Evolutionary conservation across 2,329 filamentous ascomycete genomes (phyloP).

Genomic region (Penicillium sp.): DNA sequence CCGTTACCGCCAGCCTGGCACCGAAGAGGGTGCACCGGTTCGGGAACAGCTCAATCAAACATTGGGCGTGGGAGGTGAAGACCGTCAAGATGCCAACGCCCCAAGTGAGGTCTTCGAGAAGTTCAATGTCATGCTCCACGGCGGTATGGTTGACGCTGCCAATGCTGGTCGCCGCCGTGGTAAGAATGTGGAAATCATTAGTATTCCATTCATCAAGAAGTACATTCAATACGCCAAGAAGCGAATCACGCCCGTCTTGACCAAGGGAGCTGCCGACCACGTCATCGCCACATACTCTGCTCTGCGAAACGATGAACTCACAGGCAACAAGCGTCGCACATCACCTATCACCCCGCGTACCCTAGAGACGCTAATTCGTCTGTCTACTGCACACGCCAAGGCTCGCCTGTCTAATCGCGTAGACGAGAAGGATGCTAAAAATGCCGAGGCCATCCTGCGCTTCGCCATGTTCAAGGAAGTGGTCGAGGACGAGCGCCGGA

Average conservation of each 20-base stretch:
- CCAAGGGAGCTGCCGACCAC: conserved; percentile 81
- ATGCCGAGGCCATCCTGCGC: conserved; percentile 79
- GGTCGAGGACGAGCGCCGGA: conserved; percentile 64
- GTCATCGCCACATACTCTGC: conserved; percentile 87
- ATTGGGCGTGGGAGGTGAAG: conserved; percentile 76
- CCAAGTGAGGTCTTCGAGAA: conserved; percentile 91
- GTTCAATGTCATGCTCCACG: conserved; percentile 90
- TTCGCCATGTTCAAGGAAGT: conserved; percentile 98
- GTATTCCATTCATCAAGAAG: conserved; percentile 98
- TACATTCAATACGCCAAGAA: conserved; percentile 98
- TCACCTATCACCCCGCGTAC: conserved; percentile 95
- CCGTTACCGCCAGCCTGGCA: conserved; percentile 81
- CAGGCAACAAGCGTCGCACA: conserved; percentile 85
- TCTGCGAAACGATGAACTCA: conserved; percentile 88
- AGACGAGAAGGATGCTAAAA: conserved; percentile 76
- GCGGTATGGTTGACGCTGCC: conserved; percentile 62
- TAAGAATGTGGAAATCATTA: conserved; percentile 76
- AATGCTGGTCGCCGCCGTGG: conserved; percentile 61
- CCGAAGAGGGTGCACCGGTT: conserved; percentile 87
- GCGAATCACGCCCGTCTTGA: conserved; percentile 78
- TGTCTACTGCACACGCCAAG: conserved; percentile 92
- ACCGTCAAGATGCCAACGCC: conserved; percentile 60
- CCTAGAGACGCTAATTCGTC: conserved; percentile 92
- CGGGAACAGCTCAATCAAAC: conserved; percentile 77
- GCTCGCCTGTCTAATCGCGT: conserved; percentile 77